Evolutionary conservation across 768 basidiomycete species (phyloP).

Genomic region (Auricularia sp.): DNA sequence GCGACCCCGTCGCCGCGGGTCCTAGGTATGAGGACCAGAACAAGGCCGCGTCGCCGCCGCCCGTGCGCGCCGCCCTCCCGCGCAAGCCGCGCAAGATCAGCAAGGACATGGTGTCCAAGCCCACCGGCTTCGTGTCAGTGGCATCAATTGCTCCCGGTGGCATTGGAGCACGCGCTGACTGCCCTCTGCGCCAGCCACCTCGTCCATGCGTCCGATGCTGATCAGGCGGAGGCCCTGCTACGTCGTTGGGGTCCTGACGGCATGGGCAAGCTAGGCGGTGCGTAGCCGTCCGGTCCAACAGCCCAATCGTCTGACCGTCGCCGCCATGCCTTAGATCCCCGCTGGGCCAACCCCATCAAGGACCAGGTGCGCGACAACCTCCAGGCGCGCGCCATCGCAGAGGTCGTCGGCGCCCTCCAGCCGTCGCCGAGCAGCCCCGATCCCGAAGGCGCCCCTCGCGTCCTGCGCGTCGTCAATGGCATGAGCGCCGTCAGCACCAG

Average conservation of each 20-base stretch:
- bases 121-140: conserved; percentile 76
- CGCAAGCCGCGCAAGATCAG: conserved; percentile 59
- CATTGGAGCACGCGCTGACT: conserved; percentile 3
- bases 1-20: conserved; percentile 44
- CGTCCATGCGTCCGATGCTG: conserved; percentile 83
- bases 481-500: conserved; percentile 61
- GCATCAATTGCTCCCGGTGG: not conserved
- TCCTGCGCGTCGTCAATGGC: conserved; percentile 73
- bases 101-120: conserved; percentile 83
- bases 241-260: conserved; percentile 85
- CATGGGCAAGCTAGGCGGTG: conserved; percentile 79
- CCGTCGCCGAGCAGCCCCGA: conserved; percentile 39
- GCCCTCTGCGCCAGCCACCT: conserved; percentile 36
- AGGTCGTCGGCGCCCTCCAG: conserved; percentile 63
- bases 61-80: conserved; percentile 21
- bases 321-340: conserved; percentile 49
- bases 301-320: conserved; percentile 9
- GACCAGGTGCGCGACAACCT: conserved; percentile 54
- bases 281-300: conserved; percentile 20
- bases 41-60: conserved; percentile 21
- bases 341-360: conserved; percentile 85
- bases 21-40: conserved; percentile 55
- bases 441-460: conserved; percentile 27
- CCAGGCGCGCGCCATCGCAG: conserved; percentile 64
- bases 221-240: conserved; percentile 78